Evolutionary conservation across 1,139 yeast species (phyloP), one percentile per base, ranked within the genome.

Genomic region (Magnusiomyces suaveolens): DNA sequence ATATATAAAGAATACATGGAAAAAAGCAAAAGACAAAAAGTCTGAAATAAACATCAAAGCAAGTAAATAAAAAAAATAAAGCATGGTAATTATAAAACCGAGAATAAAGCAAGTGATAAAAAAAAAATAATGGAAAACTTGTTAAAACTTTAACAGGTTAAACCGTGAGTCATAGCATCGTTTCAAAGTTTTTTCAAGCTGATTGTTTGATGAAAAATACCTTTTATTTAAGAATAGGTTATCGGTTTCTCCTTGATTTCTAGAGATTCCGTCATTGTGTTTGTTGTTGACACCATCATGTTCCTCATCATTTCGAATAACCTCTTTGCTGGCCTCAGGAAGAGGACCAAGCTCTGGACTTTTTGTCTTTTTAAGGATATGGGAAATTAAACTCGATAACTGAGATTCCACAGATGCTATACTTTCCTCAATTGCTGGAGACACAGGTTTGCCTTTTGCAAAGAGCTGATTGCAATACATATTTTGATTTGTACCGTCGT

Each of bases 111-210:
- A 25, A 18, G 29, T 26, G 36, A 46, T 25, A 26, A 16, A 26
- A 29, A 26, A 46, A 26, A 14, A 26, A 29, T 10, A n/a, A 46
- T 46, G 3, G 24, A n/a, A 14, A 6, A 25, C 2, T n/a, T 25
- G 36, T 25, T 4, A n/a, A 25, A n/a, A 46, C 16, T 29, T 46
- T 24, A 46, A n/a, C 48, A 46, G 21, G 23, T 46, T 46, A 29
- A 46, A 46, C 6, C 48, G 48, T 20, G 38, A 26, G 12, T 46
- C 48, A 46, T 46, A 46, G 23, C 48, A 25, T 32, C 23, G 48
- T 21, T 46, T 46, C n/a, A 46, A 32, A 18, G 20, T 41, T 3
- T 41, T n/a, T 21, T 41, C 44, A 41, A 41, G 20, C 44, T 36
- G 41, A 3, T 36, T 18, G 16, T 36, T 36, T 14, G 10, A 36